Conservation (phyloP, 805 yeast species). For the Wickerhamomyces bovis region DNA sequence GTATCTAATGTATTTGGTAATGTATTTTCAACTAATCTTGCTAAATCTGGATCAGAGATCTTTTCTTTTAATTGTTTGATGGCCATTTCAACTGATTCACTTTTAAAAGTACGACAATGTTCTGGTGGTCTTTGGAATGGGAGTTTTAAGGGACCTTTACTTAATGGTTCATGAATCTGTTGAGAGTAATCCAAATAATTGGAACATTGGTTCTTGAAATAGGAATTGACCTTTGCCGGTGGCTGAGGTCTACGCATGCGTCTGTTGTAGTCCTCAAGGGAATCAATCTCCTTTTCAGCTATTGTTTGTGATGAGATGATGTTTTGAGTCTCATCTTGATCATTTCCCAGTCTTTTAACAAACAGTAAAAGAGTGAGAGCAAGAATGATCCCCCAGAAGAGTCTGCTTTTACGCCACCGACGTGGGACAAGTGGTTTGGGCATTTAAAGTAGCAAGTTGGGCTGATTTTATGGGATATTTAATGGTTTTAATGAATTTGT, state of each 20-base stretch:
- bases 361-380: background rate
- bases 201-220: slow-evolving; percentile 36
- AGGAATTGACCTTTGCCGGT: background rate
- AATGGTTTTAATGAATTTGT: too few relatives aligned
- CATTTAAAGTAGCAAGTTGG: background rate
- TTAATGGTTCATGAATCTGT: slow-evolving; percentile 46
- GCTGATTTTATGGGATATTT: too few relatives aligned
- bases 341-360: background rate
- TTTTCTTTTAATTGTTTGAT: slow-evolving; percentile 45
- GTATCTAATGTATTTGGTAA: slow-evolving; percentile 88
- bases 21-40: slow-evolving; percentile 71
- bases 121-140: slow-evolving; percentile 75
- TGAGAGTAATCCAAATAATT: slow-evolving; percentile 59
- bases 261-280: background rate
- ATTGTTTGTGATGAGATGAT: background rate
- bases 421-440: background rate
- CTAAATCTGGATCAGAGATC: slow-evolving; percentile 59
- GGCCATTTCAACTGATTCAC: slow-evolving; percentile 54
- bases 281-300: background rate
- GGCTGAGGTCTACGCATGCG: background rate
- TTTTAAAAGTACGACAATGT: slow-evolving; percentile 67
- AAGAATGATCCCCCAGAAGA: background rate
- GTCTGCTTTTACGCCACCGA: background rate
- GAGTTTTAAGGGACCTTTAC: slow-evolving; percentile 46
- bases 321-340: background rate